Evolutionary conservation across 2,329 filamentous ascomycete genomes (phyloP), one percentile per base, ranked within the genome.

Genomic region (Macrophomina phaseolina): DNA sequence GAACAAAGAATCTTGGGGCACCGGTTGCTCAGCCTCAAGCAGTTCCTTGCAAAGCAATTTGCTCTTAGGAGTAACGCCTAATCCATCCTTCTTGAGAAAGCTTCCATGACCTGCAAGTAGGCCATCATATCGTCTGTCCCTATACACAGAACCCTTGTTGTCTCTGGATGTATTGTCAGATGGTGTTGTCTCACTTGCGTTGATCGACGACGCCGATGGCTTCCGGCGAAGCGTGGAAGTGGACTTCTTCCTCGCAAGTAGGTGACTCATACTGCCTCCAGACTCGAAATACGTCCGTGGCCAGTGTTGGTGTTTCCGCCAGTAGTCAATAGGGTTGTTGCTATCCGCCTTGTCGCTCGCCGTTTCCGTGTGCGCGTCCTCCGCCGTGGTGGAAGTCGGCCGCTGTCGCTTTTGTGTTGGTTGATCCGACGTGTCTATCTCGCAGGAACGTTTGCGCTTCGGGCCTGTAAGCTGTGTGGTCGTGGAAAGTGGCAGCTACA

Each of bases 41-140:
- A 83, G 68, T 34, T 51, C 69, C 64, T 60, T 62, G 66, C 70
- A 78, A 49, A 76, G 65, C 4, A 68, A 78, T 82, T 55, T 40
- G 68, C 79, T 81, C 53, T 40, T 63, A 16, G 76, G 64, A 5
- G 71, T 72, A 38, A 81, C 72, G 9, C 70, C 78, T 5, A 74
- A 67, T 2, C 73, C 64, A 1, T 73, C 79, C 61, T 78, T 72
- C 16, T 55, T 60, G 76, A 84, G 81, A 65, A 77, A 82, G 69
- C 74, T 79, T 36, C 80, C 78, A 67, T 80, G 81, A n/a, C 73
- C 77, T 30, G 67, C 71, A 65, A 83, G 80, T 0, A 80, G 45
- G 7, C 61, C 71, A 68, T 70, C 52, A 68, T 82, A 83, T 18
- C 73, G 72, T 53, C 70, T 62, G 68, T 79, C 70, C n/a, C 45